Percentiles rank a stretch among this genome's conserved stretches.
phyloP scores from a whole-genome alignment of 176 grass and related monocot species.

The Alopecurus myosuroides region DNA sequence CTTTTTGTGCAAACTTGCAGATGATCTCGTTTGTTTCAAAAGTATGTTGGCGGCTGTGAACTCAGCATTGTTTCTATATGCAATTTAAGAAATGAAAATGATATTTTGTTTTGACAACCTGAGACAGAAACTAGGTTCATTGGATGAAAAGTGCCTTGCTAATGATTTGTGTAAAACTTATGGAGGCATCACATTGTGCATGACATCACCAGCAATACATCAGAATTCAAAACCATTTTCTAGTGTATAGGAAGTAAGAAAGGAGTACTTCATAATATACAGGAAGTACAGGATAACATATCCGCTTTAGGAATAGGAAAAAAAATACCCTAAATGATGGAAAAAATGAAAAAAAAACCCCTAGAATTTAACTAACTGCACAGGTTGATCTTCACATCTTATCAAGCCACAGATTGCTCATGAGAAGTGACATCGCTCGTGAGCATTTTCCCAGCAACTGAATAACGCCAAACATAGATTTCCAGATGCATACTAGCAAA shows the following conservation, averaged over 20 bases:
- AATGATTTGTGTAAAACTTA: background rate
- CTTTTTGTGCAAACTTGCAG: background rate
- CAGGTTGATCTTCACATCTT: background rate
- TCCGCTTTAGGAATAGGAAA: constrained; percentile 1
- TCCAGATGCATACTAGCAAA: constrained; percentile 12
- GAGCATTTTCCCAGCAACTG: constrained; percentile 9
- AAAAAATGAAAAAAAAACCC: no score
- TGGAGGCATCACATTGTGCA: background rate
- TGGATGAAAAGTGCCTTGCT: background rate
- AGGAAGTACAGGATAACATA: constrained; percentile 4
- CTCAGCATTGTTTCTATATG: background rate
- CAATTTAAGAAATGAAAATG: background rate
- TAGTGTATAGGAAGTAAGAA: background rate
- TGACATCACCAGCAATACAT: background rate
- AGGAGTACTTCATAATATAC: constrained; percentile 24
- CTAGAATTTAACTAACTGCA: constrained; percentile 29
- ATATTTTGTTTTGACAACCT: background rate
- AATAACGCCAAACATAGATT: constrained; percentile 12
- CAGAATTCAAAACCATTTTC: background rate
- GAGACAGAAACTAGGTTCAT: background rate
- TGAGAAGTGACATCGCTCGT: background rate
- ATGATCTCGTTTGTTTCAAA: background rate
- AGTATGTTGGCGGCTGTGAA: background rate
- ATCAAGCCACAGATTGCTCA: constrained; percentile 2
- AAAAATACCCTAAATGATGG: background rate